A percentile compares a stretch with the other conserved stretches of the same genome.
phyloP scores from a whole-genome alignment of 1,139 yeast species.

The Suhomyces taliae region DNA sequence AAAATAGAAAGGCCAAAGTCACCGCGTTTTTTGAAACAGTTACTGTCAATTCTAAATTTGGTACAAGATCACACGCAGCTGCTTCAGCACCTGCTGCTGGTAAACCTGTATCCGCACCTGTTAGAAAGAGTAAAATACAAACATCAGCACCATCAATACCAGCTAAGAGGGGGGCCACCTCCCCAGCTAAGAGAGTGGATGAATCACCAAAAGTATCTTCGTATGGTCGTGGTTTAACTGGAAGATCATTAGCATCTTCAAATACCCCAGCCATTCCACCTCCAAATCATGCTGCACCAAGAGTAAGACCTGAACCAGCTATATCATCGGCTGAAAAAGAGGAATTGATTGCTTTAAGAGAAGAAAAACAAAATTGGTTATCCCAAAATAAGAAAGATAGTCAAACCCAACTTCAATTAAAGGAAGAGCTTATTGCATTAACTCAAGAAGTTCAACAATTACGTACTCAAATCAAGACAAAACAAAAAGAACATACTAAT shows the following conservation, averaged over 20 bases:
- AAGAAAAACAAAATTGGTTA: slow-evolving; percentile 54
- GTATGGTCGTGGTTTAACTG: slow-evolving; percentile 39
- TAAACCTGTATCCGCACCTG: slow-evolving; percentile 13
- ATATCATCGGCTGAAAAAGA: slow-evolving; percentile 31
- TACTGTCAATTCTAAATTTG: slow-evolving; percentile 45
- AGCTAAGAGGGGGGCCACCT: slow-evolving; percentile 63
- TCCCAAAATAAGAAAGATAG: slow-evolving; percentile 43
- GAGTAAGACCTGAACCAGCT: slow-evolving; percentile 13
- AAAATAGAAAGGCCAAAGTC: slow-evolving; percentile 68
- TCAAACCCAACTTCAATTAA: slow-evolving; percentile 40
- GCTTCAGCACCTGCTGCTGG: slow-evolving; percentile 16
- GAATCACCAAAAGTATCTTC: slow-evolving; percentile 29
- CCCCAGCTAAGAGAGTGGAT: slow-evolving; percentile 56
- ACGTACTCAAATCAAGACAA: slow-evolving; percentile 34
- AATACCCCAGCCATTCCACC: slow-evolving; percentile 17
- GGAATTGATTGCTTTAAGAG: slow-evolving; percentile 53
- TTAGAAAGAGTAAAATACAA: slow-evolving; percentile 10
- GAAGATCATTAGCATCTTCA: slow-evolving; percentile 33
- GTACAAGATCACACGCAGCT: slow-evolving; percentile 2
- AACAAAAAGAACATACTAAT: slow-evolving; percentile 51
- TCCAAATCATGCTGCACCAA: slow-evolving; percentile 9
- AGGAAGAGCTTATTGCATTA: slow-evolving; percentile 43
- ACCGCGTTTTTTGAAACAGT: slow-evolving; percentile 58
- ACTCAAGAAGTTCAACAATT: slow-evolving; percentile 41
- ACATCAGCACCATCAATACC: slow-evolving; percentile 43